Conservation (phyloP, 345 rosid genomes). For the Melaleuca quinquenervia region DNA sequence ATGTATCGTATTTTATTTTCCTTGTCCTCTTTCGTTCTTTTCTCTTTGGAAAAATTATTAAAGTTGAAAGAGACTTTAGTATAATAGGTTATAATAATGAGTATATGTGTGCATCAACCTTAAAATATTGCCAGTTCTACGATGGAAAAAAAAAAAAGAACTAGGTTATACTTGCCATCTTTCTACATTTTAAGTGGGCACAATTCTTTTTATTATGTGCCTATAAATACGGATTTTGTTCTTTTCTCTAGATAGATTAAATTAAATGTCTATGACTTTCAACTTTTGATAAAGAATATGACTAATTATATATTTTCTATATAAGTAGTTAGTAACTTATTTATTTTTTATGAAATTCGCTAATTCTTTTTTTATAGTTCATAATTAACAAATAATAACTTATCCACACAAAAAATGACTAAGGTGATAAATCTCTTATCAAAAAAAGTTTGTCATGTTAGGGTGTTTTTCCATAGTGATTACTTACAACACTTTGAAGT, state of each 20-base stretch:
- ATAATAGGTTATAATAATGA: not conserved
- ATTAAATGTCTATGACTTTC: not conserved
- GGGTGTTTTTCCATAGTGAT: no score
- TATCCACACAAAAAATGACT: no score
- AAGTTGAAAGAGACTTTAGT: not conserved
- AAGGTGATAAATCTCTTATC: no score
- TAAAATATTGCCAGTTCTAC: not conserved
- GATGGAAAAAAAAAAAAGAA: not conserved
- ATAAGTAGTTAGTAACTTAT: not conserved
- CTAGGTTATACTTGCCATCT: not conserved
- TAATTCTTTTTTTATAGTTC: no score
- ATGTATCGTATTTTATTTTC: slow-evolving; percentile 1
- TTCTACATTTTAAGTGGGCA: not conserved
- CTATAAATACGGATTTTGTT: not conserved
- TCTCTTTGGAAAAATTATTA: not conserved
- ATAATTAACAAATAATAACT: no score
- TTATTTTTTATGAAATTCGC: no score
- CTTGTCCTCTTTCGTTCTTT: not conserved
- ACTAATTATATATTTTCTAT: not conserved
- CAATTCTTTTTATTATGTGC: not conserved
- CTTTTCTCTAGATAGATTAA: not conserved
- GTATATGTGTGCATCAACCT: not conserved
- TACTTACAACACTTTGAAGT: not conserved
- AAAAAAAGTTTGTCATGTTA: no score
- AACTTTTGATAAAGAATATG: not conserved